Base-by-base conservation (phyloP, 1,139 yeast genomes). In the Pichia sp. region DNA sequence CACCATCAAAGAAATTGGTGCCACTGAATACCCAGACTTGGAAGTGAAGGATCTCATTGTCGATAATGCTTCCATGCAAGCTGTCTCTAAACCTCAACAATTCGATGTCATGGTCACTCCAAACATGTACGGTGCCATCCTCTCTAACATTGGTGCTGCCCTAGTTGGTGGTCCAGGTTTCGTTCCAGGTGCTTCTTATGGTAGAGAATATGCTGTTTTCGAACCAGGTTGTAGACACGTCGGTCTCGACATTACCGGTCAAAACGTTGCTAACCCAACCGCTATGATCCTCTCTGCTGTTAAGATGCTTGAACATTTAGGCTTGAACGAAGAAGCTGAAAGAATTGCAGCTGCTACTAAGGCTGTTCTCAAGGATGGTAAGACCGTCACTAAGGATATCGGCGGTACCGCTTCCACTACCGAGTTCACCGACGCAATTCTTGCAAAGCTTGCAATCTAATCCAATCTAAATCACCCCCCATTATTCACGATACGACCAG, bases 201-300 rank as follows among this genome's bases (percentile, higher is more conserved):
- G 98, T 66, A 83, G 96, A 64, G 96, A 91, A 59, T 81, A 83
- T 64, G 97, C 98, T 42, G 93, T 91, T 48, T 91, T 91, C 64
- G 98, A 91, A 73, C 98, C 98, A 55, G 98, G 97, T 66, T 88
- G 96, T 70, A 84, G 97, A 74, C 98, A 91, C 70, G 97, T 88
- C 56, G 98, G 97, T 66, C 74, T 87, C 57, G 97, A 88, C 67
- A 84, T 91, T 62, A 74, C 85, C 72, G 96, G 95, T 60, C 78
- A 84, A 66, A 83, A 86, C 72, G 73, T 84, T 49, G 97, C 97
- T 50, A 91, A 91, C 78, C 98, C 98, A 64, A 86, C 97, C 46
- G 97, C 96, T 53, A 82, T 88, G 93, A 82, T 88, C 56, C 74
- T 88, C 59, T 85, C 95, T 42, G 76, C 95, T 36, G 67, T 88